Evolutionary conservation across 805 yeast species (phyloP).

Genomic region (Phaffomyces thermotolerans): DNA sequence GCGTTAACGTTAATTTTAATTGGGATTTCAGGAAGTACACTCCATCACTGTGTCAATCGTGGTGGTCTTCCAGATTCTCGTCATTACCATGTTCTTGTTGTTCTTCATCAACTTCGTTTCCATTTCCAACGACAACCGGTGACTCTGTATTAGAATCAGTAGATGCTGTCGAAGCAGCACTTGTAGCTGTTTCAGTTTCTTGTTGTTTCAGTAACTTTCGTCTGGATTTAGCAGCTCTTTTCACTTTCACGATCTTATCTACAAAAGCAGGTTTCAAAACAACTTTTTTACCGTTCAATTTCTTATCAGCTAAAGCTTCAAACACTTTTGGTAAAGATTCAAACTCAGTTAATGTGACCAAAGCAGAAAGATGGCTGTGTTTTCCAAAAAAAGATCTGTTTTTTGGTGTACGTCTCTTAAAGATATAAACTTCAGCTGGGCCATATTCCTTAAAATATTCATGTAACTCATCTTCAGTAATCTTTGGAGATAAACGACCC

Average conservation of each 20-base stretch:
- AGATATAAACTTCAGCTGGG: constrained; percentile 42
- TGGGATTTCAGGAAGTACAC: too few relatives aligned
- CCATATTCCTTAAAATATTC: constrained; percentile 36
- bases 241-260: constrained; percentile 38
- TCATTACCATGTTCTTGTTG: background rate
- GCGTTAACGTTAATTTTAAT: too few relatives aligned
- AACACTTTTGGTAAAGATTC: constrained; percentile 38
- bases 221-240: constrained; percentile 28
- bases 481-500: constrained; percentile 31
- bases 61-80: too few relatives aligned
- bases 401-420: constrained; percentile 29
- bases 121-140: background rate
- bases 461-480: constrained; percentile 38
- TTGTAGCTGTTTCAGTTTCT: constrained; percentile 12
- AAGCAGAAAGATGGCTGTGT: constrained; percentile 41
- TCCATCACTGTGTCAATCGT: too few relatives aligned
- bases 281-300: constrained; percentile 31
- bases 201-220: constrained; percentile 10
- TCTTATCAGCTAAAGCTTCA: constrained; percentile 29
- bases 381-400: constrained; percentile 21
- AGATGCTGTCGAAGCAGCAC: constrained; percentile 1
- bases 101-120: background rate
- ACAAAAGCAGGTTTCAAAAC: constrained; percentile 33
- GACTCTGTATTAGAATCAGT: background rate
- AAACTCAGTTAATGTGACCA: constrained; percentile 39